Base-by-base conservation (phyloP, 1,284 basidiomycete genomes). In the Rhizoctonia solani region DNA sequence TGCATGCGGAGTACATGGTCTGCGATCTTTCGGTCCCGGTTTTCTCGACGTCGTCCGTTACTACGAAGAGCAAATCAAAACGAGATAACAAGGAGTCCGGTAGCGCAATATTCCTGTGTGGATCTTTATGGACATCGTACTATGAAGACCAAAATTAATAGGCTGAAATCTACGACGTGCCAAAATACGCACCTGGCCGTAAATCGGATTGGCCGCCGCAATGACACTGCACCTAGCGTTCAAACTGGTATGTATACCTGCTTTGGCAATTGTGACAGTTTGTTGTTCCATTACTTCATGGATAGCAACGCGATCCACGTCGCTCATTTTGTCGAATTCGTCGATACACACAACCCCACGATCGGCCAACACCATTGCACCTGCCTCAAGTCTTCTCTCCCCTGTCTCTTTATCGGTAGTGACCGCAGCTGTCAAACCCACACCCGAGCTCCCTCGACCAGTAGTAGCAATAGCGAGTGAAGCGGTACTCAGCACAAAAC, bases 271-370 rank as follows among this genome's bases (percentile, higher is more conserved):
- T 0, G 97, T 98, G 59, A 99, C 95, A 0, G 97, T 99, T 77
- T 98, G 96, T 77, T 97, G 94, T 77, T 99, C 96, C 97, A 99
- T 99, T 74, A 98, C 97, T 87, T 99, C 97, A 80, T 99, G 97
- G 73, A 99, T 99, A 30, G 97, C 96, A n/a, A 98, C 96, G 72
- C 97, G 88, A 80, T 99, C 96, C 71, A 98, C 85, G 74, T 99
- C 97, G 32, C 92, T 95, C 96, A 99, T 99, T 78, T 99, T 99
- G 84, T 99, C 96, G 75, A 99, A 99, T 79, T 99, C 96, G 79
- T 99, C 97, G 74, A 99, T 99, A 79, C 96, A 99, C 52, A 99
- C 96, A 13, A 99, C 95, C 21, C 97, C 97, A 70, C 95, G 88
- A 78, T 99, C 97, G n/a, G 97, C 97, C 53, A 99, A 87, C 34